These are phyloP conservation scores for Leccinum sublutescens DNA, from an alignment of 768 basidiomycete genomes.

Conservation along the genomic window DNA sequence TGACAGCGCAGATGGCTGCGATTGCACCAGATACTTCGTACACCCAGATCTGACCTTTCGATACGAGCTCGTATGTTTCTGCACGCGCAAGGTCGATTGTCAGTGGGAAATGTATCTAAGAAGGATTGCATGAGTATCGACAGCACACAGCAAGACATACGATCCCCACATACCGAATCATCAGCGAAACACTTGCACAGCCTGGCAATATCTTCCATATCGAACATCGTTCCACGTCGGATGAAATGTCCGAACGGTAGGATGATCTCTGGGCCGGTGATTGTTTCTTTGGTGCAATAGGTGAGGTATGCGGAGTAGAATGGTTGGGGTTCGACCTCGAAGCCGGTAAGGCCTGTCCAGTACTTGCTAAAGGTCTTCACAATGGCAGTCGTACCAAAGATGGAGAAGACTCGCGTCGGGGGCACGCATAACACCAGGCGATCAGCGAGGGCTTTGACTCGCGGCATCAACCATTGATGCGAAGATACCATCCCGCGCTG, in stretches of 20 bases:
- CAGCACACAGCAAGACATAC: neutral
- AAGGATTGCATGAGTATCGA: slow-evolving; percentile 4
- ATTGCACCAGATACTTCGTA: slow-evolving; percentile 43
- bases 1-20: slow-evolving; percentile 54
- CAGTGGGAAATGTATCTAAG: slow-evolving; percentile 48
- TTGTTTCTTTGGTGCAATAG: slow-evolving; percentile 40
- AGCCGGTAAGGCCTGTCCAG: slow-evolving; percentile 45
- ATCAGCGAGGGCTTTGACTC: slow-evolving; percentile 37
- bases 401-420: slow-evolving; percentile 47
- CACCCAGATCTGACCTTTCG: slow-evolving; percentile 51
- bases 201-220: slow-evolving; percentile 39
- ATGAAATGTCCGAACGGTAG: slow-evolving; percentile 37
- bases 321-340: slow-evolving; percentile 39
- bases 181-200: slow-evolving; percentile 53
- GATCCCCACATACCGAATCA: slow-evolving; percentile 43
- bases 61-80: slow-evolving; percentile 48
- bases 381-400: slow-evolving; percentile 45
- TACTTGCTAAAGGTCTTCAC: slow-evolving; percentile 41
- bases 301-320: slow-evolving; percentile 52
- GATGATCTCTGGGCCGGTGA: slow-evolving; percentile 26
- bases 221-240: slow-evolving; percentile 38
- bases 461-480: slow-evolving; percentile 31
- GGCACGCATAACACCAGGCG: slow-evolving; percentile 39
- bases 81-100: slow-evolving; percentile 36
- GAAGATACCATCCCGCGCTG: slow-evolving; percentile 26